These are phyloP conservation scores for Antitrichia curtipendula DNA, from an alignment of 225 moss, liverwort and hornwort species.

Conservation along the genomic window DNA sequence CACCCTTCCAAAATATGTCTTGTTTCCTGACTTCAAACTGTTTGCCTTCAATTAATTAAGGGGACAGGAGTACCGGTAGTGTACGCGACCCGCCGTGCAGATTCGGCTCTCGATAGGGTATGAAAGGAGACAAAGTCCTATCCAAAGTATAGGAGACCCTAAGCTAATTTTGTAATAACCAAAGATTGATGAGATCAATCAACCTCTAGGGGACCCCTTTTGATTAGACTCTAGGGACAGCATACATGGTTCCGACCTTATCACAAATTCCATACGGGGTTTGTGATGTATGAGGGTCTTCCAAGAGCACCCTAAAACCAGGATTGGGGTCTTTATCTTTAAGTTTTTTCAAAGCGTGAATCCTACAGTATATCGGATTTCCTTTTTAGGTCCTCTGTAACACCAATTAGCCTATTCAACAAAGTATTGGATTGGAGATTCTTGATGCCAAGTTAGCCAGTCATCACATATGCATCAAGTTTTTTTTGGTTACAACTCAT, in stretches of 20 bases:
- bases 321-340: background rate
- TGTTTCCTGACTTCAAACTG: background rate
- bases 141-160: background rate
- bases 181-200: background rate
- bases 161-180: background rate
- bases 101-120: background rate
- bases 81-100: background rate
- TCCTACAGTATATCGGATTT: background rate
- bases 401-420: background rate
- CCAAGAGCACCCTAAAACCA: background rate
- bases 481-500: background rate
- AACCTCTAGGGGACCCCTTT: background rate
- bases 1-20: background rate
- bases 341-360: background rate
- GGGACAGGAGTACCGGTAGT: background rate
- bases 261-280: no score
- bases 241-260: background rate
- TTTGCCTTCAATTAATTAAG: background rate
- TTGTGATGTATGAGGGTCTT: background rate
- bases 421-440: background rate
- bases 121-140: background rate
- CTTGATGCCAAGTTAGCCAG: background rate
- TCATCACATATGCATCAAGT: background rate
- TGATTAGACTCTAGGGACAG: background rate
- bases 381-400: background rate